Conservation (phyloP, 768 basidiomycete genomes). For the Lactarius sp. region DNA sequence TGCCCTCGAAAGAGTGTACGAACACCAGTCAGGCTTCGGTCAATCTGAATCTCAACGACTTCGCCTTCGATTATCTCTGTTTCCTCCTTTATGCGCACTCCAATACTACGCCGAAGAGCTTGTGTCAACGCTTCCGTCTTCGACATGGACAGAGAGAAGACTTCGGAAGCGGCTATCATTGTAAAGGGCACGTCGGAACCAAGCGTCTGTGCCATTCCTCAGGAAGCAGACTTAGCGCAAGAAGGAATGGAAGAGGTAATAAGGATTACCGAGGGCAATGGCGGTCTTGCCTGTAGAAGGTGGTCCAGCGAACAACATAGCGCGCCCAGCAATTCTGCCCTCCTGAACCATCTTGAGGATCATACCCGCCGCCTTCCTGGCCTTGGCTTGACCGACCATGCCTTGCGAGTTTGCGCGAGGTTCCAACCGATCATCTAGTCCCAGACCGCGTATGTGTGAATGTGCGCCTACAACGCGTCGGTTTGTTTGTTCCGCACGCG, state of each 20-base stretch:
- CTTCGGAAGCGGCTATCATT: conserved; percentile 96
- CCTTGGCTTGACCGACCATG: conserved; percentile 96
- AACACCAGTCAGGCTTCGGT: conserved; percentile 93
- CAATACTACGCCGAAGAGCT: conserved; percentile 92
- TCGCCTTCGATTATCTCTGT: conserved; percentile 97
- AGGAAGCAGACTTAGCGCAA: neutral
- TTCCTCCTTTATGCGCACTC: conserved; percentile 96
- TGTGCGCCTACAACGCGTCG: conserved; percentile 57
- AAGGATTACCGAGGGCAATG: conserved; percentile 84
- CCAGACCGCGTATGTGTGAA: conserved; percentile 93
- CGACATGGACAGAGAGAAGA: conserved; percentile 96
- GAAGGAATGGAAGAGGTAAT: neutral
- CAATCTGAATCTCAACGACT: conserved; percentile 98
- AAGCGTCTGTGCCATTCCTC: conserved; percentile 94
- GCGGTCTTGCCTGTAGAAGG: conserved; percentile 98
- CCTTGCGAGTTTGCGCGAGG: conserved; percentile 87
- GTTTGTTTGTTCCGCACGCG: conserved; percentile 9
- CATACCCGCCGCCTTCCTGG: conserved; percentile 95
- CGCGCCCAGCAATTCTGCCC: conserved; percentile 89
- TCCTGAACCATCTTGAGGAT: conserved; percentile 98
- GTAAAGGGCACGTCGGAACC: conserved; percentile 96
- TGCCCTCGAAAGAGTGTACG: conserved; percentile 28
- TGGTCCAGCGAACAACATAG: conserved; percentile 96
- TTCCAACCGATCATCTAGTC: conserved; percentile 87
- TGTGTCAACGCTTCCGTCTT: conserved; percentile 98